These are phyloP conservation scores for Aspergillus diversus DNA, from an alignment of 495 filamentous ascomycete genomes.

Conservation along the genomic window DNA sequence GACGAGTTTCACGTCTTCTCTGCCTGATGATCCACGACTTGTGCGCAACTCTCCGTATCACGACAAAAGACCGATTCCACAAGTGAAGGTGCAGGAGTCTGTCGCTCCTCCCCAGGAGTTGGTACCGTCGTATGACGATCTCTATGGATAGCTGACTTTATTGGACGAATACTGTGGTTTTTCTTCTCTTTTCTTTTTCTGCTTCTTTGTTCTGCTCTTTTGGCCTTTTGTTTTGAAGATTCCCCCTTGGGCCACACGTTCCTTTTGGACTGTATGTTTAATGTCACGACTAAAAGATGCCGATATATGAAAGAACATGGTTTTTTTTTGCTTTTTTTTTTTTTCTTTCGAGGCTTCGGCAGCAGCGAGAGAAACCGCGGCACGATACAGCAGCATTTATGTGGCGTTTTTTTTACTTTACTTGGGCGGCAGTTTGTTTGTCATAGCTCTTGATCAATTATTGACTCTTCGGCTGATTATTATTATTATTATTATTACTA, in stretches of 20 bases:
- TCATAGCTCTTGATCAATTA: neutral
- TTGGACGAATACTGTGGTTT: neutral
- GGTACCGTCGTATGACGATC: slow-evolving; percentile 51
- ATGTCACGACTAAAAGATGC: slow-evolving; percentile 2
- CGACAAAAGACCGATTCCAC: slow-evolving; percentile 33
- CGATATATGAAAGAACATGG: neutral
- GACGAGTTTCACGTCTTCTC: slow-evolving; percentile 45
- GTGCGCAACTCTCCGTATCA: slow-evolving; percentile 26
- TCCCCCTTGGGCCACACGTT: neutral
- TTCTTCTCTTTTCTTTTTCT: slow-evolving; percentile 3
- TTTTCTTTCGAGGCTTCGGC: slow-evolving; percentile 1
- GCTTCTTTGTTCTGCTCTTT: slow-evolving; percentile 9
- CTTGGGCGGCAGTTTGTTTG: slow-evolving; percentile 15
- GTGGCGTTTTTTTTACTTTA: slow-evolving; percentile 20
- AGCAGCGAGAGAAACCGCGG: neutral
- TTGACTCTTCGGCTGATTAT: no score
- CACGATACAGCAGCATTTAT: slow-evolving; percentile 18
- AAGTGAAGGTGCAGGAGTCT: slow-evolving; percentile 22
- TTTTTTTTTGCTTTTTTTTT: neutral
- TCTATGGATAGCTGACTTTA: slow-evolving; percentile 40
- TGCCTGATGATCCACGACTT: slow-evolving; percentile 36
- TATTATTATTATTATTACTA: no score
- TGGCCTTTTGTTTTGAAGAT: neutral
- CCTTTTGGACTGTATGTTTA: neutral
- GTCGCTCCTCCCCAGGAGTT: slow-evolving; percentile 34